phyloP scores from a whole-genome alignment of 805 yeast species.

The Lachancea meyersii region DNA sequence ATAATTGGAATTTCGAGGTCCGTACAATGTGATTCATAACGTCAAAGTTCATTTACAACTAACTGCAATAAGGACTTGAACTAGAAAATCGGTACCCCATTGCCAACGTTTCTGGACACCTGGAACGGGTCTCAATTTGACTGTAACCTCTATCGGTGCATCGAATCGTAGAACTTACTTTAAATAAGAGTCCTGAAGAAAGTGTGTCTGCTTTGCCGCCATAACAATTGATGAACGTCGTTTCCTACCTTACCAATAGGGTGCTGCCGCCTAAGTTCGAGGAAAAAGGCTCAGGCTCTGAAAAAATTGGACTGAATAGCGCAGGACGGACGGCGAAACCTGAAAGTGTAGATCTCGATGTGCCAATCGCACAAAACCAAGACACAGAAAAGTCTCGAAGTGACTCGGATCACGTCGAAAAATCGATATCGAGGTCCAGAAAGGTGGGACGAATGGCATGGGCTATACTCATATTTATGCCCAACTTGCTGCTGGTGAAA shows the following conservation, averaged over 20 bases:
- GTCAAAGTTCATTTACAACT: no score
- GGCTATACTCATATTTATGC: slow-evolving; percentile 39
- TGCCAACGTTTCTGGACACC: no score
- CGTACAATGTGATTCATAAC: no score
- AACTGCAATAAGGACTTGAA: no score
- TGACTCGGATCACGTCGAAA: neutral
- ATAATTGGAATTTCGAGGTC: no score
- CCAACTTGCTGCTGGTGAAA: slow-evolving; percentile 44
- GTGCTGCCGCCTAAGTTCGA: slow-evolving; percentile 7
- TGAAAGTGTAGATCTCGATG: neutral
- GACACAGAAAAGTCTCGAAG: neutral
- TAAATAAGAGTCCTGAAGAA: no score
- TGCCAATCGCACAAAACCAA: neutral
- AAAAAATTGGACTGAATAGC: neutral
- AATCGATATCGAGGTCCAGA: neutral
- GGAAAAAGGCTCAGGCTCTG: neutral
- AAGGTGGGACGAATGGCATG: slow-evolving; percentile 15
- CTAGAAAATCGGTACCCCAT: no score
- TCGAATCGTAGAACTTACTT: no score
- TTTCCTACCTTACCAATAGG: slow-evolving; percentile 10
- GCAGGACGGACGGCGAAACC: neutral
- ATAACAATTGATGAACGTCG: slow-evolving; percentile 9
- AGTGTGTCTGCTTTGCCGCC: neutral
- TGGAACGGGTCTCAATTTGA: no score
- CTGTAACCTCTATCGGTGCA: no score